phyloP scores from a whole-genome alignment of 345 rosid species.

The Limnanthes douglasii region DNA sequence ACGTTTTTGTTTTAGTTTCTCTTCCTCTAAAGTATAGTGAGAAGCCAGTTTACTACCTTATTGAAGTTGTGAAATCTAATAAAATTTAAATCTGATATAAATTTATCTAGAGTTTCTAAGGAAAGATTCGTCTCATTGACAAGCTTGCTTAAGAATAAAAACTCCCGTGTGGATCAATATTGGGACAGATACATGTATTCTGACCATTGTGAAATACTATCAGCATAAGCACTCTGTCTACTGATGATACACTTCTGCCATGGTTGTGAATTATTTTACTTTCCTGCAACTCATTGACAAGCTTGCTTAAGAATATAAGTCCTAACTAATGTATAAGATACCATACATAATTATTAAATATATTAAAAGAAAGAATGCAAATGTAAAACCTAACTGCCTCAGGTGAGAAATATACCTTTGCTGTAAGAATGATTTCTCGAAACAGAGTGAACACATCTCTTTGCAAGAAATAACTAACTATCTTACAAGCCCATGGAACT shows the following conservation, averaged over 20 bases:
- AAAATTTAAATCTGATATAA: no score
- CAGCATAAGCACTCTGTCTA: slow-evolving; percentile 32
- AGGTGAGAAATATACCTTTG: slow-evolving; percentile 23
- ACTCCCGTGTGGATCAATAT: slow-evolving; percentile 33
- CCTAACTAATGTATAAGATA: no score
- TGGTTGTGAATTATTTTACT: slow-evolving; percentile 9
- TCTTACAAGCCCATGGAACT: slow-evolving; percentile 64
- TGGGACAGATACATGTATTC: slow-evolving; percentile 35
- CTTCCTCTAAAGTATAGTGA: no score
- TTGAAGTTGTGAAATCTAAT: no score
- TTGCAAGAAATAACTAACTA: slow-evolving; percentile 33
- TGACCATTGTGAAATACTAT: slow-evolving; percentile 39
- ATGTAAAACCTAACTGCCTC: background rate
- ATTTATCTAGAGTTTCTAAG: no score
- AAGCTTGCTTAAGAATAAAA: no score
- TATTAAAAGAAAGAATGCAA: no score
- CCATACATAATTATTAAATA: no score
- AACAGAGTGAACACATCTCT: slow-evolving; percentile 27
- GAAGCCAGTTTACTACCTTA: no score
- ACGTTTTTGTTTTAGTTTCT: no score
- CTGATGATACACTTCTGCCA: slow-evolving; percentile 16
- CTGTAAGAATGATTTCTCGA: slow-evolving; percentile 35
- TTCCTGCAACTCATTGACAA: slow-evolving; percentile 23
- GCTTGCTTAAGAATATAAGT: slow-evolving; percentile 1
- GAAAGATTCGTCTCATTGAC: no score